Conservation (phyloP, 805 yeast genomes). For the Candida coleopterorum region DNA sequence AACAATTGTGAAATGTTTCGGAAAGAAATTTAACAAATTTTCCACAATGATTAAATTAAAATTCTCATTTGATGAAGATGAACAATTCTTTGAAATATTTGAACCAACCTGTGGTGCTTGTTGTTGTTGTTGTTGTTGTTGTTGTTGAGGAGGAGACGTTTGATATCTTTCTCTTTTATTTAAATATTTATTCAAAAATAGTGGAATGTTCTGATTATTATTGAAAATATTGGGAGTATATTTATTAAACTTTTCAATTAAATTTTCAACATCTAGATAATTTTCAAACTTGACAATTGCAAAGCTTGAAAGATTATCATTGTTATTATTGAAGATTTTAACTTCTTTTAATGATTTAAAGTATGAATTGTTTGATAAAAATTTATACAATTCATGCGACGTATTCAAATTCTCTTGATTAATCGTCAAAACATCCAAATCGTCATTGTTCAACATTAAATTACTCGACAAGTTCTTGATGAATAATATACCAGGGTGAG, state of each 20-base stretch:
- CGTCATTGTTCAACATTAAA: slow-evolving; percentile 14
- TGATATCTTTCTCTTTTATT: slow-evolving; percentile 56
- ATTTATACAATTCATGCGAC: slow-evolving; percentile 5
- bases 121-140: background rate
- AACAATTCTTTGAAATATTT: background rate
- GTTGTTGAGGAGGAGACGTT: background rate
- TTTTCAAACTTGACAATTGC: slow-evolving; percentile 30
- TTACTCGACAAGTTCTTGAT: slow-evolving; percentile 44
- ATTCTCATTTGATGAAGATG: slow-evolving; percentile 7
- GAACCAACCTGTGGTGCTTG: no score
- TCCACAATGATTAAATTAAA: slow-evolving; percentile 20
- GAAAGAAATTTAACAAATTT: slow-evolving; percentile 51
- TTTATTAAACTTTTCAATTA: slow-evolving; percentile 16
- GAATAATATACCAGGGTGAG: slow-evolving; percentile 58
- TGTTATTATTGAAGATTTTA: slow-evolving; percentile 22
- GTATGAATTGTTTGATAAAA: slow-evolving; percentile 6
- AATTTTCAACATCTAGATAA: slow-evolving; percentile 29
- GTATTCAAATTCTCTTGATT: background rate
- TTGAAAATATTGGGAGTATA: slow-evolving; percentile 21
- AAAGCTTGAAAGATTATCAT: slow-evolving; percentile 17
- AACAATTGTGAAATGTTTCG: slow-evolving; percentile 40
- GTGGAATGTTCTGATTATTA: slow-evolving; percentile 21
- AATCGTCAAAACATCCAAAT: slow-evolving; percentile 6
- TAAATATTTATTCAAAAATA: slow-evolving; percentile 60
- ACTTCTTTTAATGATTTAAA: slow-evolving; percentile 8